phyloP scores from a whole-genome alignment of 768 basidiomycete genomes.

The Psilocybe subaeruginosa region DNA sequence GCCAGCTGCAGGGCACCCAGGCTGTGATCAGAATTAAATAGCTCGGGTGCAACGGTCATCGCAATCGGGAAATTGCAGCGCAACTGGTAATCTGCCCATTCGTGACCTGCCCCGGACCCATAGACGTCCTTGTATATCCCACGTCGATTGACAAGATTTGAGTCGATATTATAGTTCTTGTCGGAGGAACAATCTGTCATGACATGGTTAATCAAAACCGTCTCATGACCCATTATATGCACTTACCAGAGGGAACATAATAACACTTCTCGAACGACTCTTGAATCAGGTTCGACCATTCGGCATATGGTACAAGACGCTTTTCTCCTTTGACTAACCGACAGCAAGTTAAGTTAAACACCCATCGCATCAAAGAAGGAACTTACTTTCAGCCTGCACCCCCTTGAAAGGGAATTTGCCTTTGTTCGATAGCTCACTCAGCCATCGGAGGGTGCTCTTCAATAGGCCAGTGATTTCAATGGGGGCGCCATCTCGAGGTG shows the following conservation, averaged over 20 bases:
- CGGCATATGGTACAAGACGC: slow-evolving; percentile 79
- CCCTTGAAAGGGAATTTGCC: slow-evolving; percentile 91
- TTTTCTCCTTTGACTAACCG: slow-evolving; percentile 67
- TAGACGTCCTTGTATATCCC: slow-evolving; percentile 99
- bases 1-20: slow-evolving; percentile 79
- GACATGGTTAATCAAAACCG: background rate
- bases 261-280: slow-evolving; percentile 87
- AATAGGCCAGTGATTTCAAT: slow-evolving; percentile 93
- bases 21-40: slow-evolving; percentile 84
- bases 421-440: slow-evolving; percentile 63
- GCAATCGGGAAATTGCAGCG: slow-evolving; percentile 94
- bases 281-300: slow-evolving; percentile 89
- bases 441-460: slow-evolving; percentile 93
- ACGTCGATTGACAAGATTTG: slow-evolving; percentile 78
- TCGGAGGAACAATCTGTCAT: slow-evolving; percentile 72
- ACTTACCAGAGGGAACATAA: slow-evolving; percentile 82
- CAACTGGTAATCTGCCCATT: slow-evolving; percentile 98
- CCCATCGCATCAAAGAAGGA: slow-evolving; percentile 8
- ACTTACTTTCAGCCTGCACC: slow-evolving; percentile 77
- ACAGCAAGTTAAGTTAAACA: slow-evolving; percentile 2
- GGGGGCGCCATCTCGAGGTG: slow-evolving; percentile 94
- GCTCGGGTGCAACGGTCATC: slow-evolving; percentile 95
- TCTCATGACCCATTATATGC: slow-evolving; percentile 2
- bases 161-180: slow-evolving; percentile 65
- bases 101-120: slow-evolving; percentile 82